Percentiles rank a stretch among this genome's conserved stretches.
Conservation (phyloP, 129 eudicot genomes). For the Artemisia annua region DNA sequence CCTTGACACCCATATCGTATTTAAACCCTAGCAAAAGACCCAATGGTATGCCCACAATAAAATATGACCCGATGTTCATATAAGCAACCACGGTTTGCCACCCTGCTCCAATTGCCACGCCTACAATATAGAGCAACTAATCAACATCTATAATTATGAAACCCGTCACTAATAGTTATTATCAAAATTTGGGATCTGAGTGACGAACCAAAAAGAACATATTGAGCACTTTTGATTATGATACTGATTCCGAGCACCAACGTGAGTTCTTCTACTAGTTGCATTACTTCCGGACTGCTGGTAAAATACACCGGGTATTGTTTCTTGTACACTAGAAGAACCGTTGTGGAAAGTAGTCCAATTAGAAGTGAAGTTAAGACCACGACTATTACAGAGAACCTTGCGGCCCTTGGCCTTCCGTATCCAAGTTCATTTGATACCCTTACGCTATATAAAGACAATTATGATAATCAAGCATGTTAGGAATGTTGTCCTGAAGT, state of each 20-base stretch:
- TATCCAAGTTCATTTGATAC: slow-evolving; percentile 54
- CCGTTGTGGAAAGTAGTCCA: slow-evolving; percentile 23
- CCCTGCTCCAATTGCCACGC: slow-evolving; percentile 88
- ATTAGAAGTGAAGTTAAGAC: slow-evolving; percentile 31
- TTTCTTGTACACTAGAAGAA: slow-evolving; percentile 26
- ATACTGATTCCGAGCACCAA: slow-evolving; percentile 35
- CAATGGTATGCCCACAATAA: slow-evolving; percentile 52
- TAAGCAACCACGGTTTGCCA: slow-evolving; percentile 69
- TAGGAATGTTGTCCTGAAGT: background rate
- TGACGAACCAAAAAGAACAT: slow-evolving; percentile 29
- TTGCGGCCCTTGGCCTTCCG: slow-evolving; percentile 32
- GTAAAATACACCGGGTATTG: slow-evolving; percentile 37
- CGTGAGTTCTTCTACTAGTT: slow-evolving; percentile 43
- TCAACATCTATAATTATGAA: background rate
- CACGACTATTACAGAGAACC: slow-evolving; percentile 36
- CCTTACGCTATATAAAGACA: slow-evolving; percentile 44
- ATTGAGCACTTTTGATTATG: slow-evolving; percentile 15
- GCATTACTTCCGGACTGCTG: slow-evolving; percentile 32
- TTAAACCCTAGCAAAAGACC: slow-evolving; percentile 51
- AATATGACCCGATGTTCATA: slow-evolving; percentile 58
- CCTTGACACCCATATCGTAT: slow-evolving; percentile 36
- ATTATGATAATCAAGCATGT: background rate
- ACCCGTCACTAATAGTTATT: background rate
- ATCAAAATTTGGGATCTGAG: background rate
- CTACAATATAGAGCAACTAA: slow-evolving; percentile 19